Evolutionary conservation across 495 filamentous ascomycete species (phyloP).

Genomic region (Aspergillus bridgeri): DNA sequence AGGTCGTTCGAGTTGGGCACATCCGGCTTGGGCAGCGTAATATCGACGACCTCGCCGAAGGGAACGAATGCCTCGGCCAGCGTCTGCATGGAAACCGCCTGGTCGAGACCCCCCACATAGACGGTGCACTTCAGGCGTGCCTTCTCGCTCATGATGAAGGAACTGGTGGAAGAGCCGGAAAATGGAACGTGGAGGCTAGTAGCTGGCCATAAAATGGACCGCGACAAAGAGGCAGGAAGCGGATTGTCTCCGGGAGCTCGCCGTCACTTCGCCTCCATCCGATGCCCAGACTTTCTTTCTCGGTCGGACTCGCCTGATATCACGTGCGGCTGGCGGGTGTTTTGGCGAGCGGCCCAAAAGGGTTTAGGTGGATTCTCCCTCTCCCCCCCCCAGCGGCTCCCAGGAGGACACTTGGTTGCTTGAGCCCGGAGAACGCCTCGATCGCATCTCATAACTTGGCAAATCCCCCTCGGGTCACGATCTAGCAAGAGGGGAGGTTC

Average conservation of each 20-base stretch:
- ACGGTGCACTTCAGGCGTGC: constrained; percentile 82
- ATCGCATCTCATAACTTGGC: constrained; percentile 17
- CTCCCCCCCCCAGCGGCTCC: constrained; percentile 30
- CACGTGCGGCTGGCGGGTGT: constrained; percentile 37
- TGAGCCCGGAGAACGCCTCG: constrained; percentile 2
- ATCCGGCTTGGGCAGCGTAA: constrained; percentile 84
- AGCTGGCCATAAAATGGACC: neutral
- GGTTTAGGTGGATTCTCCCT: constrained; percentile 28
- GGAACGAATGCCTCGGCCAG: constrained; percentile 91
- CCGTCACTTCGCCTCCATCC: neutral
- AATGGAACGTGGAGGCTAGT: neutral
- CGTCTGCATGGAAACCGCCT: constrained; percentile 65
- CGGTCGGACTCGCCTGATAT: constrained; percentile 30
- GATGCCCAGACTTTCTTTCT: constrained; percentile 9
- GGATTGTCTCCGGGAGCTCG: neutral
- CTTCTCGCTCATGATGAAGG: constrained; percentile 67
- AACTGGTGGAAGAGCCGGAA: neutral
- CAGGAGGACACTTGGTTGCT: constrained; percentile 49
- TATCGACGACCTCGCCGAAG: constrained; percentile 89
- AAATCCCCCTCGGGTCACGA: constrained; percentile 16
- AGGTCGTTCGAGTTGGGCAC: constrained; percentile 63
- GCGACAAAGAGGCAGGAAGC: neutral
- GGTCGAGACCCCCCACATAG: constrained; percentile 86
- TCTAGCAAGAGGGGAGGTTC: constrained; percentile 21
- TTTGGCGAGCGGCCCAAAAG: constrained; percentile 37